These are phyloP conservation scores for Verbena officinalis DNA, from an alignment of 257 asterid species.

Conservation along the genomic window DNA sequence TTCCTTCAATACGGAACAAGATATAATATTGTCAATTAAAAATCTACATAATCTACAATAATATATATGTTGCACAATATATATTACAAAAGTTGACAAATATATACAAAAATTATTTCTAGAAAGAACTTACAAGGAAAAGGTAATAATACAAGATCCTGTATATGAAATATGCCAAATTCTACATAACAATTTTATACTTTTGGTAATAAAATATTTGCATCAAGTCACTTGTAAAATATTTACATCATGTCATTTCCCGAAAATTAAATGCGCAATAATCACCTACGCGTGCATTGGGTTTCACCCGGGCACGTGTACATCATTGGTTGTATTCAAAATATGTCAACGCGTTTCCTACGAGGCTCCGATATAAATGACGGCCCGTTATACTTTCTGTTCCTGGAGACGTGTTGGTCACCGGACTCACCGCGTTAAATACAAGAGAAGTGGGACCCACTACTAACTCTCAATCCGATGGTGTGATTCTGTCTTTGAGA, in stretches of 20 bases:
- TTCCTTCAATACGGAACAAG: too few species aligned
- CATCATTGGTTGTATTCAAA: background rate
- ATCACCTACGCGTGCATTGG: background rate
- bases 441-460: background rate
- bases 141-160: background rate
- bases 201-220: background rate
- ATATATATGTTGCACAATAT: too few species aligned
- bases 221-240: background rate
- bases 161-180: background rate
- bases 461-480: background rate
- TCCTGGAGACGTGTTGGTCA: constrained; percentile 2
- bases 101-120: too few species aligned
- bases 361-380: background rate
- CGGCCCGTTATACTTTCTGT: constrained; percentile 10
- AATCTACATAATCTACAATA: too few species aligned
- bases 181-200: background rate
- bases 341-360: constrained; percentile 24
- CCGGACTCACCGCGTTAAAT: background rate
- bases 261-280: background rate
- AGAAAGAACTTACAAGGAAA: background rate
- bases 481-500: constrained; percentile 4
- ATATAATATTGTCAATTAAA: too few species aligned
- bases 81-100: too few species aligned
- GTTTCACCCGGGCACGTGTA: constrained; percentile 2
- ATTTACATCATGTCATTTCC: too few species aligned